A percentile compares a stretch with the other conserved stretches of the same genome.
Conservation (phyloP, 2,329 filamentous ascomycete genomes). For the Aspergillus sergii region DNA sequence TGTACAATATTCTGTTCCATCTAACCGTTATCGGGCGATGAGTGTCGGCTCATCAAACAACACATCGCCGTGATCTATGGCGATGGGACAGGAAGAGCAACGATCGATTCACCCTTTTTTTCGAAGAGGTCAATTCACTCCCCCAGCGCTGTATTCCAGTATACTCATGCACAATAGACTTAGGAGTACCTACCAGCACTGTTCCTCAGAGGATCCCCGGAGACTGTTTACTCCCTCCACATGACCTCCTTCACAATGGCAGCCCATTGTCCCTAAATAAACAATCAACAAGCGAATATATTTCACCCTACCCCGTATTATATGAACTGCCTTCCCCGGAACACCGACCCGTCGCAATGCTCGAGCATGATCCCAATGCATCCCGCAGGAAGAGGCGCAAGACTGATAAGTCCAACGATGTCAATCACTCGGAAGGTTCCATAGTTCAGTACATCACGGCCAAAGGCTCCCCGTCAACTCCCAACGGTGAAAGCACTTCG, state of each 20-base stretch:
- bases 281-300: background rate
- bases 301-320: background rate
- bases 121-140: slow-evolving; percentile 36
- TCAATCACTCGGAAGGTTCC: background rate
- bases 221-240: slow-evolving; percentile 3
- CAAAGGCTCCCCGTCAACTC: background rate
- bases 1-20: background rate
- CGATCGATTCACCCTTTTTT: slow-evolving; percentile 47
- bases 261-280: background rate
- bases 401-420: slow-evolving; percentile 22
- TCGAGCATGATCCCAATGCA: slow-evolving; percentile 38
- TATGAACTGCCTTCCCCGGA: slow-evolving; percentile 5
- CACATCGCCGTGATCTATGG: slow-evolving; percentile 32
- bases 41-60: slow-evolving; percentile 28
- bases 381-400: slow-evolving; percentile 41
- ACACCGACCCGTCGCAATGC: slow-evolving; percentile 6
- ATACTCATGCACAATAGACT: slow-evolving; percentile 23
- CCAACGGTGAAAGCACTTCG: background rate
- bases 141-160: background rate
- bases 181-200: slow-evolving; percentile 11
- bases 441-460: slow-evolving; percentile 1
- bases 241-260: slow-evolving; percentile 7
- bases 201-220: slow-evolving; percentile 6
- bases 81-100: slow-evolving; percentile 43
- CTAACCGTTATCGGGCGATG: slow-evolving; percentile 17